phyloP scores from a whole-genome alignment of 805 yeast species.

The Yamadazyma laniorum region DNA sequence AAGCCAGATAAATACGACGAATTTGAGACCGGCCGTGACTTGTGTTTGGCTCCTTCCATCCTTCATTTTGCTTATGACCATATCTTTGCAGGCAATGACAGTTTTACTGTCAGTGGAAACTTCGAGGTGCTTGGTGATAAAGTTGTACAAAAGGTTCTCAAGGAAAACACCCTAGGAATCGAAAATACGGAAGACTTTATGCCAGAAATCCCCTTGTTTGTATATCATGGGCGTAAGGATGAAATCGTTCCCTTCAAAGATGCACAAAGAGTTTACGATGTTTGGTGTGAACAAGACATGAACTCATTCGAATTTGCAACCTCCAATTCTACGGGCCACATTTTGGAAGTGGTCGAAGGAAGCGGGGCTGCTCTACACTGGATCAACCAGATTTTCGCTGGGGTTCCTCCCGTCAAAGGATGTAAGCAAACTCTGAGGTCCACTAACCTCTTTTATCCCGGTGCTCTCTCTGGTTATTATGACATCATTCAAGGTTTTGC shows the following conservation, averaged over 20 bases:
- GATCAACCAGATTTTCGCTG: constrained; percentile 20
- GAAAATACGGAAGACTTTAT: constrained; percentile 11
- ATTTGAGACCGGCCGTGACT: constrained; percentile 3
- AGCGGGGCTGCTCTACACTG: constrained; percentile 22
- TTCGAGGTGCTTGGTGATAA: constrained; percentile 16
- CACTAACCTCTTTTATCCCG: constrained; percentile 13
- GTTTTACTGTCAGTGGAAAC: constrained; percentile 7
- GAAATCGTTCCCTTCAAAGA: constrained; percentile 23
- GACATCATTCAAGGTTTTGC: constrained; percentile 4
- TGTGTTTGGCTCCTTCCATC: constrained; percentile 10
- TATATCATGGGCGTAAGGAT: constrained; percentile 23
- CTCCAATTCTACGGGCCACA: constrained; percentile 25
- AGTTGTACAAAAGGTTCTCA: constrained; percentile 14
- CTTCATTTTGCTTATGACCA: constrained; percentile 10
- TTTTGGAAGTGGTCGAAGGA: constrained; percentile 20
- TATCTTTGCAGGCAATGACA: constrained; percentile 10
- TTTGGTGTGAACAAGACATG: constrained; percentile 29
- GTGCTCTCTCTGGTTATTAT: constrained; percentile 3
- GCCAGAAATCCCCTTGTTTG: constrained; percentile 25
- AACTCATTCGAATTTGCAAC: constrained; percentile 28
- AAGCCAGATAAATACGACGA: background rate
- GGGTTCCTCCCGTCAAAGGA: constrained; percentile 47
- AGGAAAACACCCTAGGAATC: constrained; percentile 23
- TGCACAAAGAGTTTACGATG: constrained; percentile 21
- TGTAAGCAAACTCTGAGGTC: constrained; percentile 47